Percentiles rank a stretch among this genome's conserved stretches.
Conservation (phyloP, 495 filamentous ascomycete species). For the Penicillium malachiteum region DNA sequence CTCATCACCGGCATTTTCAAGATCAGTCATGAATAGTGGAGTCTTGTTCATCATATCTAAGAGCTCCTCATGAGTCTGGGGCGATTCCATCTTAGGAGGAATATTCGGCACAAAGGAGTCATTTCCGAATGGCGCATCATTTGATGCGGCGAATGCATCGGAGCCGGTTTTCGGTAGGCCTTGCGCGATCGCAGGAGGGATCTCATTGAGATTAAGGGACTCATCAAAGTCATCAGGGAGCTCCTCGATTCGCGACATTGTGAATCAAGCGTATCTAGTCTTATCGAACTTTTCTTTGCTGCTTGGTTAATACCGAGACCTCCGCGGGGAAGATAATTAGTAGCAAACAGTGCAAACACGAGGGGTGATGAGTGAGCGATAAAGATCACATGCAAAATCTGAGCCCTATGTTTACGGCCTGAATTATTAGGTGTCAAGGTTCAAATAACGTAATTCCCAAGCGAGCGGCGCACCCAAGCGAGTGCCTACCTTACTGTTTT, state of each 20-base stretch:
- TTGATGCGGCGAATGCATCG: conserved; percentile 29
- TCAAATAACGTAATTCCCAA: too few species aligned
- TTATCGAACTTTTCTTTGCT: conserved; percentile 14
- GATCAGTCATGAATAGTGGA: conserved; percentile 92
- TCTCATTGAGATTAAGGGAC: conserved; percentile 38
- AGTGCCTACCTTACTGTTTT: too few species aligned
- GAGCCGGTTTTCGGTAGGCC: conserved; percentile 21
- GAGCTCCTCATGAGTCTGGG: conserved; percentile 67
- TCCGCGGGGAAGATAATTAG: conserved; percentile 7
- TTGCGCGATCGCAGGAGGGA: conserved; percentile 14
- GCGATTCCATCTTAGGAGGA: conserved; percentile 59
- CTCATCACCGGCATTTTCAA: conserved; percentile 66
- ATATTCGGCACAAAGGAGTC: conserved; percentile 41
- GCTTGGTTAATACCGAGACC: conserved; percentile 2
- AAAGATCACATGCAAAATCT: conserved; percentile 6
- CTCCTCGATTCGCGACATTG: conserved; percentile 49
- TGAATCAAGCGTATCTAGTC: background rate
- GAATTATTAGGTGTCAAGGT: background rate
- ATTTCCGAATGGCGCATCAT: conserved; percentile 42
- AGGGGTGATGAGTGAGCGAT: conserved; percentile 21
- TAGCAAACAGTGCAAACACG: conserved; percentile 43
- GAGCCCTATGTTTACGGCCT: background rate
- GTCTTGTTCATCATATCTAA: conserved; percentile 72
- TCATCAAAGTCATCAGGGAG: conserved; percentile 52
- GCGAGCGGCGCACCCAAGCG: too few species aligned